Base-by-base conservation (phyloP, 176 grass and related monocot species). In the Cenchrus americanus region DNA sequence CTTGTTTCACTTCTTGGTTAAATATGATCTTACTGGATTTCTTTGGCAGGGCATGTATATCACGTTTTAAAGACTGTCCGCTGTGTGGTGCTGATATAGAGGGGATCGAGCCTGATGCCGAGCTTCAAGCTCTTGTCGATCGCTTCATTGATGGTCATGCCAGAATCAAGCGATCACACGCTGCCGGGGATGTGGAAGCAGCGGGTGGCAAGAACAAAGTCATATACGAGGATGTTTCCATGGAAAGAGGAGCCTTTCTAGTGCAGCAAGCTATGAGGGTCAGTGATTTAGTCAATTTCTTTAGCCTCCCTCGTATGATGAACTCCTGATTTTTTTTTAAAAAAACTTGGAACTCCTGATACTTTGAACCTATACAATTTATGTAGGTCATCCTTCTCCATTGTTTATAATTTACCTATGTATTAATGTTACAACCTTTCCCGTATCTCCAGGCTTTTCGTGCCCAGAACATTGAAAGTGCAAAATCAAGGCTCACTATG, bases 241-340 rank as follows among this genome's bases (percentile, higher is more conserved):
- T 99, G 93, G 93, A 99, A 82, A 89, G 96, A 61, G 96, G 96
- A 30, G 89, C 96, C 58, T 96, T 99, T 65, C 79, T 99, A 15
- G 96, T 99, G 64, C 93, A 99, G 91, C 96, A 99, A 83, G 93
- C 96, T 60, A 95, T 99, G 96, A 93, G 96, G 93, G 96, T 99
- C 10, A 79, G 96, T 90, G 42, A 43, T 54, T 53, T 26, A 81
- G 30, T 63, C 26, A 57, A 57, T 3, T 67, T 5, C 57, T 22
- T 67, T 22, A 73, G 58, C 59, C 24, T 73, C 58, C 59, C 24
- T 73, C 58, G 14, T 74, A 22, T 40, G 12, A 55, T 34, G 11
- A 66, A 12, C 22, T 43, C 11, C 70, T 63, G 22, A 7, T 37
- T 37, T 37, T 37, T 37, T 37, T 4, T 0, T 0, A 37, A 37